A percentile compares a stretch with the other conserved stretches of the same genome.
Conservation (phyloP, 306 rosid species). For the Gastrolobium villosum region DNA sequence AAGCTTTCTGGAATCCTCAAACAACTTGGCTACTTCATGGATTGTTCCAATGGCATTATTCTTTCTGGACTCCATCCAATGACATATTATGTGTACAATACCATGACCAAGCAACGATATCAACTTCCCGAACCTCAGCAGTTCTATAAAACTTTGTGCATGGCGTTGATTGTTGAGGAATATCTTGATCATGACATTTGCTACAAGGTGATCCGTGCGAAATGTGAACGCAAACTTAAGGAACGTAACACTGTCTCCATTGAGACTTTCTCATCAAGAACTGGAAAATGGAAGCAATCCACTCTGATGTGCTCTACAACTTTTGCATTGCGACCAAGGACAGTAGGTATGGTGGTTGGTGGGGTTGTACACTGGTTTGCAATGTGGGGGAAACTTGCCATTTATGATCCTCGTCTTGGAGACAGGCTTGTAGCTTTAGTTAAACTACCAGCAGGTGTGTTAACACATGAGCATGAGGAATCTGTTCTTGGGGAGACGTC, state of each 20-base stretch:
- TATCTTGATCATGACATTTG: conserved; percentile 44
- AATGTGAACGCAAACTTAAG: conserved; percentile 66
- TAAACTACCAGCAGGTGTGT: conserved; percentile 66
- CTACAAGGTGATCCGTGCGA: conserved; percentile 80
- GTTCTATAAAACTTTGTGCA: conserved; percentile 69
- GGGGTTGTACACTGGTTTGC: conserved; percentile 83
- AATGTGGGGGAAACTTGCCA: conserved; percentile 69
- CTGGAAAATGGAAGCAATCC: conserved; percentile 76
- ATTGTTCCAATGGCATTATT: conserved; percentile 70
- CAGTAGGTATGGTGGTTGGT: conserved; percentile 67
- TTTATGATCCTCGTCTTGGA: conserved; percentile 77
- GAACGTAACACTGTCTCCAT: conserved; percentile 72
- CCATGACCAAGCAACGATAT: conserved; percentile 57
- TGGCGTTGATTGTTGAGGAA: conserved; percentile 70
- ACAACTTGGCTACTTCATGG: conserved; percentile 76
- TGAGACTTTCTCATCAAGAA: conserved; percentile 81
- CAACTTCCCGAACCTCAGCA: conserved; percentile 76
- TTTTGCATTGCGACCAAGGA: conserved; percentile 72
- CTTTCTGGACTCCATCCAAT: conserved; percentile 81
- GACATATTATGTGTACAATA: conserved; percentile 68
- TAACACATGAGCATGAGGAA: conserved; percentile 70
- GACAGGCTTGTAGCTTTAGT: conserved; percentile 60
- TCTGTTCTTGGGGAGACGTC: conserved; percentile 78
- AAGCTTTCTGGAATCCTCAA: conserved; percentile 62
- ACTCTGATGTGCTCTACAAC: conserved; percentile 69